Conservation (phyloP, 257 asterid genomes). For the Petunia axillaris region DNA sequence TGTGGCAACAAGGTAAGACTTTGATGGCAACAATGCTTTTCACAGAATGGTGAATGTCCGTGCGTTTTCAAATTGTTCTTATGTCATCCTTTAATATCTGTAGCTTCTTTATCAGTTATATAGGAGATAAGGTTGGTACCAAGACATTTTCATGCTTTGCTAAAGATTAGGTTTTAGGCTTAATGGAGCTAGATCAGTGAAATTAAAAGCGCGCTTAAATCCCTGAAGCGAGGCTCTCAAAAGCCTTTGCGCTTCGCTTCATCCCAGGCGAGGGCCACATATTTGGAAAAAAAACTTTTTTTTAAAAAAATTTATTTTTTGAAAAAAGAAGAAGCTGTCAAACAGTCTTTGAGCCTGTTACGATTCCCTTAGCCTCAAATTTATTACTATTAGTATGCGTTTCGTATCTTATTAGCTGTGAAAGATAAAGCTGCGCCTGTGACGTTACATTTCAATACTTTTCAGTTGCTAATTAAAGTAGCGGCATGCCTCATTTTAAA, state of each 20-base stretch:
- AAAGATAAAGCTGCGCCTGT: not conserved
- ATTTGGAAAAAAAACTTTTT: no score
- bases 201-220: no score
- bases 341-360: no score
- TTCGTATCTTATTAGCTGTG: constrained; percentile 8
- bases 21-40: constrained; percentile 32
- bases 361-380: no score
- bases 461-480: not conserved
- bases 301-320: no score
- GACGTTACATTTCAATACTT: constrained; percentile 11
- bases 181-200: not conserved
- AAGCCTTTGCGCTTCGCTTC: no score
- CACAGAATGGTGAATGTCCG: not conserved
- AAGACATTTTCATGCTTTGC: not conserved
- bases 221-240: no score
- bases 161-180: not conserved
- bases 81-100: constrained; percentile 6
- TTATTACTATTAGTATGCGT: constrained; percentile 5
- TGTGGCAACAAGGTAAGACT: constrained; percentile 80
- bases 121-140: not conserved
- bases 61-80: constrained; percentile 21
- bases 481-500: constrained; percentile 6
- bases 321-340: no score
- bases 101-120: not conserved
- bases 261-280: no score